These are phyloP conservation scores for Dysphania ambrosioides DNA, from an alignment of 148 eudicot genomes.

Conservation along the genomic window DNA sequence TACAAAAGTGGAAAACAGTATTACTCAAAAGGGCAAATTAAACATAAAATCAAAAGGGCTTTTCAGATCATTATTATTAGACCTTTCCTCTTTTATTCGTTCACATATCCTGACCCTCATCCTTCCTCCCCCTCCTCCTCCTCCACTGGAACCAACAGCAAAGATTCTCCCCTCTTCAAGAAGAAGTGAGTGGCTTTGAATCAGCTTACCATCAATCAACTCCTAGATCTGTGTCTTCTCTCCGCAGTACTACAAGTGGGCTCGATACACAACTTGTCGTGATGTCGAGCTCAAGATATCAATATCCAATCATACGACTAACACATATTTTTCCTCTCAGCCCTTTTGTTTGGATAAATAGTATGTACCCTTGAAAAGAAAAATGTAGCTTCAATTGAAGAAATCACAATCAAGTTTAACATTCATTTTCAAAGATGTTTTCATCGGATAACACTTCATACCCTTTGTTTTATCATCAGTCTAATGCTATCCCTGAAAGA, in stretches of 20 bases:
- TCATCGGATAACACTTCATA: conserved; percentile 15
- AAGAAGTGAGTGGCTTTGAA: conserved; percentile 8
- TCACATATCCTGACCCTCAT: background rate
- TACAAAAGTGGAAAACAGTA: conserved; percentile 1
- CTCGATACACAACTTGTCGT: background rate
- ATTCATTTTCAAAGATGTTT: conserved; percentile 15
- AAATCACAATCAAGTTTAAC: background rate
- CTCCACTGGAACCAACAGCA: background rate
- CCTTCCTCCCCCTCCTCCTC: background rate
- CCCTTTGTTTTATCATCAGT: conserved; percentile 22
- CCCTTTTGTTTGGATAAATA: too few species aligned
- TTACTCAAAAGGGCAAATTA: background rate
- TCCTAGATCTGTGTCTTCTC: conserved; percentile 11
- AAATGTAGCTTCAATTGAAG: too few species aligned
- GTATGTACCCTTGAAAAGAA: too few species aligned
- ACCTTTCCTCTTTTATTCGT: background rate
- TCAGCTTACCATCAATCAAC: background rate
- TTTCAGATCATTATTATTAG: background rate
- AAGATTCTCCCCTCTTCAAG: background rate
- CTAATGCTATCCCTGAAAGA: conserved; percentile 14
- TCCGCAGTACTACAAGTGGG: background rate
- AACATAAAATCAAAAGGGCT: background rate
- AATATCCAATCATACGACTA: background rate
- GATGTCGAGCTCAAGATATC: background rate
- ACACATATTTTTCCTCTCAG: too few species aligned